phyloP scores from a whole-genome alignment of 2,329 filamentous ascomycete genomes.

The Anthostomella pinea region DNA sequence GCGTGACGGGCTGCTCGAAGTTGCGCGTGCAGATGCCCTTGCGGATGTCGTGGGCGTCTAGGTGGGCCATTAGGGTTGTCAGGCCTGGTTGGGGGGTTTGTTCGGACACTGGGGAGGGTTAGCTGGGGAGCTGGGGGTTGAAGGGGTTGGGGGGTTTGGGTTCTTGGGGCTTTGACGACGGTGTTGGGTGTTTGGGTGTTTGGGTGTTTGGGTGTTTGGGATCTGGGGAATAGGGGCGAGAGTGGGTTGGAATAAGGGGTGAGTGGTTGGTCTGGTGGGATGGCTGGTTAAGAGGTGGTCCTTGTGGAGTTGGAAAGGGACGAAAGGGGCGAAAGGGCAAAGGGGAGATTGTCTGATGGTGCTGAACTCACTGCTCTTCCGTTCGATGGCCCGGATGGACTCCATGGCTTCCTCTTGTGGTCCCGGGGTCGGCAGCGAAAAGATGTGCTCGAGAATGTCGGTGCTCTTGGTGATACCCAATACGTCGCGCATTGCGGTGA shows the following conservation, averaged over 20 bases:
- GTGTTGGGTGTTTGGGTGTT: no score
- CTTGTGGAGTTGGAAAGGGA: no score
- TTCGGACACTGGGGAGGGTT: no score
- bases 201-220: no score
- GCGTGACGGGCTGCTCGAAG: constrained; percentile 75
- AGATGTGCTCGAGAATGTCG: constrained; percentile 90
- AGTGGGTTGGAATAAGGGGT: no score
- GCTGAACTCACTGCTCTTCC: constrained; percentile 30
- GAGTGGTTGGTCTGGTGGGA: no score
- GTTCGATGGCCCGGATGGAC: constrained; percentile 76
- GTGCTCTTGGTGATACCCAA: constrained; percentile 67
- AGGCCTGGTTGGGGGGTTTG: no score
- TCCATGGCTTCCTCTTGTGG: constrained; percentile 63
- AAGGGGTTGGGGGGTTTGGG: no score
- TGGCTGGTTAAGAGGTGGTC: background rate
- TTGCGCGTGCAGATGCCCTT: constrained; percentile 94
- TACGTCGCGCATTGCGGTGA: constrained; percentile 74
- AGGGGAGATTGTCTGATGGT: constrained; percentile 61
- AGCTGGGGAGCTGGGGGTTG: no score
- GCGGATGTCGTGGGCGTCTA: constrained; percentile 62
- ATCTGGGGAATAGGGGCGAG: no score
- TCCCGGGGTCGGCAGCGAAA: constrained; percentile 61
- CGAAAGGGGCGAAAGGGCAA: background rate
- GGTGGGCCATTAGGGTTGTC: constrained; percentile 63
- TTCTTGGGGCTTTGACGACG: no score